Percentiles rank a stretch among this genome's conserved stretches.
phyloP scores from a whole-genome alignment of 2,329 filamentous ascomycete genomes.

The Penicillium griseofulvum region DNA sequence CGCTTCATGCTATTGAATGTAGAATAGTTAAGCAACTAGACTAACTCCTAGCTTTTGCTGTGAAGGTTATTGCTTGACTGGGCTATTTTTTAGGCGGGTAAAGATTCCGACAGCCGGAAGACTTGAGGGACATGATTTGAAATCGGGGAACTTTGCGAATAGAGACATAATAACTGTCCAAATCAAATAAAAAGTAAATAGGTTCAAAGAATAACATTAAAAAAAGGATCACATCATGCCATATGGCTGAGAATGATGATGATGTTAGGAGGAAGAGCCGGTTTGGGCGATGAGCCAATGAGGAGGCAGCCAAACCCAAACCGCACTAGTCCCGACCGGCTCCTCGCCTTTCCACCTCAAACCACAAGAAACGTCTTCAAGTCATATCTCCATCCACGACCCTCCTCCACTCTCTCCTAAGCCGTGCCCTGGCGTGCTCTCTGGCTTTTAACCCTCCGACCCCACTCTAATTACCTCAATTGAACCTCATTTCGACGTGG shows the following conservation, averaged over 20 bases:
- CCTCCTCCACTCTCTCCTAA: constrained; percentile 32
- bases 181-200: not conserved
- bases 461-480: constrained; percentile 24
- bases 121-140: not conserved
- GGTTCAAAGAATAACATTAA: not conserved
- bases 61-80: not conserved
- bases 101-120: not conserved
- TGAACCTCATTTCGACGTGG: constrained; percentile 29
- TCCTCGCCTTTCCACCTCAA: constrained; percentile 42
- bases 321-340: constrained; percentile 34
- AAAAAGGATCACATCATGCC: constrained; percentile 2
- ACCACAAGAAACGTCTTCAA: constrained; percentile 37
- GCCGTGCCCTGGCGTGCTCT: constrained; percentile 27
- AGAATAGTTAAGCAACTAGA: not conserved
- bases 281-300: constrained; percentile 32
- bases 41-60: not conserved
- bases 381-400: constrained; percentile 31
- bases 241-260: constrained; percentile 20
- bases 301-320: constrained; percentile 32
- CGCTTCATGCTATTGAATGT: not conserved
- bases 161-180: not conserved
- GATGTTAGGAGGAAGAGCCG: constrained; percentile 17
- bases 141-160: not conserved
- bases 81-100: not conserved
- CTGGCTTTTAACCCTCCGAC: constrained; percentile 18